phyloP scores from a whole-genome alignment of 352 stramenopile species.

The Globisporangium yorkense region DNA sequence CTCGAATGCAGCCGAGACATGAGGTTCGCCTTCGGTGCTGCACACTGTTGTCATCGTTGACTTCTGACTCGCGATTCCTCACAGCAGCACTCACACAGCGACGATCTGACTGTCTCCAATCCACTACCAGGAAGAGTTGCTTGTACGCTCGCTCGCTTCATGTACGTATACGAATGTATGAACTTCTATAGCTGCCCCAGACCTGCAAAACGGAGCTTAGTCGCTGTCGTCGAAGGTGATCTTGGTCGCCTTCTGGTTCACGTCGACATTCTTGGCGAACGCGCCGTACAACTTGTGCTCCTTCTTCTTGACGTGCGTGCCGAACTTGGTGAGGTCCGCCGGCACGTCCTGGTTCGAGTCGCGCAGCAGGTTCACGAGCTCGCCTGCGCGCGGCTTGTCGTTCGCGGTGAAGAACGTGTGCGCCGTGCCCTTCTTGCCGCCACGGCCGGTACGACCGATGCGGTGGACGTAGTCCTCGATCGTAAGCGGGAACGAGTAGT shows the following conservation, averaged over 20 bases:
- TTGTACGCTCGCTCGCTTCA: not conserved
- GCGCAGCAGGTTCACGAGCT: slow-evolving; percentile 95
- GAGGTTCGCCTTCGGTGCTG: not conserved
- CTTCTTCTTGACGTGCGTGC: slow-evolving; percentile 99
- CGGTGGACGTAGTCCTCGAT: slow-evolving; percentile 98
- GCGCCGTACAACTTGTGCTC: slow-evolving; percentile 99
- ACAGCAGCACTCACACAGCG: too few species aligned
- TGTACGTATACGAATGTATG: not conserved
- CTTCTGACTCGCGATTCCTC: too few species aligned
- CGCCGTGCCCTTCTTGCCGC: slow-evolving; percentile 92
- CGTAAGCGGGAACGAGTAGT: slow-evolving; percentile 97
- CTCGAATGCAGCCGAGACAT: too few species aligned
- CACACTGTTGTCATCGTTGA: not conserved
- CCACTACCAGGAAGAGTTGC: too few species aligned
- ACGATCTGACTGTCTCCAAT: too few species aligned
- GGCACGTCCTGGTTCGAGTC: slow-evolving; percentile 93
- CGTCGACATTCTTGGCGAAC: slow-evolving; percentile 92
- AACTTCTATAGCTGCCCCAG: not conserved
- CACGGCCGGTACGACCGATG: slow-evolving; percentile 92
- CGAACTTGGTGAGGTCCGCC: slow-evolving; percentile 95
- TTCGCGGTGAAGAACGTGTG: slow-evolving; percentile 98
- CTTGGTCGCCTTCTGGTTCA: slow-evolving; percentile 96
- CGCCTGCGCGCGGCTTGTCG: slow-evolving; percentile 95
- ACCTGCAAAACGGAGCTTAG: slow-evolving; percentile 13
- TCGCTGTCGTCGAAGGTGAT: slow-evolving; percentile 93